Percentiles rank a stretch among this genome's conserved stretches.
These are phyloP conservation scores for Diaporthe longicolla DNA, from an alignment of 2,329 filamentous ascomycete genomes.

Conservation along the genomic window DNA sequence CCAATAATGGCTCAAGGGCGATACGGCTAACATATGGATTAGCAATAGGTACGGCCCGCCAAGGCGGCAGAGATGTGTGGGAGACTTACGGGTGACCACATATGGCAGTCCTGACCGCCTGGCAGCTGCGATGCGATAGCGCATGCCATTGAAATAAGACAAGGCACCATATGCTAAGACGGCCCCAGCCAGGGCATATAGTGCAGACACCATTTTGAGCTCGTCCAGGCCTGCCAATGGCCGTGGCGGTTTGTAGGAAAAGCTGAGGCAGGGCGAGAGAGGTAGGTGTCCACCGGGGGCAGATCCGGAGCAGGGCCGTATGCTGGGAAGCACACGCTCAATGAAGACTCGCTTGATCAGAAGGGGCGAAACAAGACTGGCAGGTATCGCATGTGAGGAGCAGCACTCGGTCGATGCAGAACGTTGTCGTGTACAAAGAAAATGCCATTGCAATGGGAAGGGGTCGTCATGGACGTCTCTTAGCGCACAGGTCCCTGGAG, in stretches of 20 bases:
- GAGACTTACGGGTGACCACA: conserved; percentile 65
- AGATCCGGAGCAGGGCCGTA: not conserved
- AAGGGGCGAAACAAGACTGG: not conserved
- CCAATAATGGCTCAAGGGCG: conserved; percentile 67
- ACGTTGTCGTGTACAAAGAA: conserved; percentile 23
- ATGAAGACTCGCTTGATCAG: not conserved
- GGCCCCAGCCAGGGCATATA: conserved; percentile 53
- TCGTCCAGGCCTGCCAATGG: not conserved
- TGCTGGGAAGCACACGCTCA: not conserved
- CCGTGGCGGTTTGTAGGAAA: not conserved
- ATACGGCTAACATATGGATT: conserved; percentile 56
- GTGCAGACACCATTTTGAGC: conserved; percentile 53
- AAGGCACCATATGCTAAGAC: conserved; percentile 54
- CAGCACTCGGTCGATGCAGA: not conserved
- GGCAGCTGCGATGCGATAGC: conserved; percentile 63
- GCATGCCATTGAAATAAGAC: conserved; percentile 53
- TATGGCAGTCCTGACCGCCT: conserved; percentile 67
- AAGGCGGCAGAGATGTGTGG: not conserved
- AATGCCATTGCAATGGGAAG: not conserved
- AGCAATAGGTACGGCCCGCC: conserved; percentile 28
- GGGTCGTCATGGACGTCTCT: conserved; percentile 13
- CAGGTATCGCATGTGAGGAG: conserved; percentile 7
- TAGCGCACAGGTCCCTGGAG: conserved; percentile 11
- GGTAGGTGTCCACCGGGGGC: not conserved
- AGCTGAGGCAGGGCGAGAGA: not conserved